phyloP scores from a whole-genome alignment of 139 green algal genomes.

The Tetraselmis striata region DNA sequence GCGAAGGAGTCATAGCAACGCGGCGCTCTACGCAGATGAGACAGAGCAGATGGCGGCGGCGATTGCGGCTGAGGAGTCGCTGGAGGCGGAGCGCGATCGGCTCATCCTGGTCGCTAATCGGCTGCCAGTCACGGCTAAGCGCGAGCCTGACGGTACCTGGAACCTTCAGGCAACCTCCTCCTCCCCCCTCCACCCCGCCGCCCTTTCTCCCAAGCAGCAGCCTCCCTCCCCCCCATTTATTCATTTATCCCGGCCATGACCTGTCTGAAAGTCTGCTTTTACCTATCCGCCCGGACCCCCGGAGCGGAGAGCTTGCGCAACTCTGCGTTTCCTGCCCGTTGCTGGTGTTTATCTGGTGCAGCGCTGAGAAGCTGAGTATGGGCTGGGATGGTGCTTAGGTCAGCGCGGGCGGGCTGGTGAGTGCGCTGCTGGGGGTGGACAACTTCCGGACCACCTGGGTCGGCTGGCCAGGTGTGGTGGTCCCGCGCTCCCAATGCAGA shows the following conservation, averaged over 20 bases:
- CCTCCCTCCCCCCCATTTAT: too few species aligned
- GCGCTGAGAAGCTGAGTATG: too few species aligned
- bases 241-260: too few species aligned
- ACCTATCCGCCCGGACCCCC: too few species aligned
- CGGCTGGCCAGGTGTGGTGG: conserved; percentile 83
- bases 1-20: conserved; percentile 57
- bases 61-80: conserved; percentile 17
- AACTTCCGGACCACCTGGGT: conserved; percentile 88
- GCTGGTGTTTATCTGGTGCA: too few species aligned
- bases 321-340: too few species aligned
- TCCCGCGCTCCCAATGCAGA: too few species aligned
- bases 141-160: conserved; percentile 66
- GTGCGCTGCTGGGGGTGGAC: conserved; percentile 84
- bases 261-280: too few species aligned
- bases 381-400: too few species aligned
- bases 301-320: too few species aligned
- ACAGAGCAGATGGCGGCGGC: conserved; percentile 34
- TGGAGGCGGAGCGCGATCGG: conserved; percentile 30
- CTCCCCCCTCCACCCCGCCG: neutral
- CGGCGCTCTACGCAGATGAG: conserved; percentile 45
- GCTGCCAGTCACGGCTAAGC: conserved; percentile 81
- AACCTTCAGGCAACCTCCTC: conserved; percentile 55
- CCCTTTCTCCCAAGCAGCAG: too few species aligned
- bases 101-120: conserved; percentile 95
- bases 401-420: conserved; percentile 86